These are phyloP conservation scores for Cryphonectria naterciae DNA, from an alignment of 2,329 filamentous ascomycete species.

Conservation along the genomic window DNA sequence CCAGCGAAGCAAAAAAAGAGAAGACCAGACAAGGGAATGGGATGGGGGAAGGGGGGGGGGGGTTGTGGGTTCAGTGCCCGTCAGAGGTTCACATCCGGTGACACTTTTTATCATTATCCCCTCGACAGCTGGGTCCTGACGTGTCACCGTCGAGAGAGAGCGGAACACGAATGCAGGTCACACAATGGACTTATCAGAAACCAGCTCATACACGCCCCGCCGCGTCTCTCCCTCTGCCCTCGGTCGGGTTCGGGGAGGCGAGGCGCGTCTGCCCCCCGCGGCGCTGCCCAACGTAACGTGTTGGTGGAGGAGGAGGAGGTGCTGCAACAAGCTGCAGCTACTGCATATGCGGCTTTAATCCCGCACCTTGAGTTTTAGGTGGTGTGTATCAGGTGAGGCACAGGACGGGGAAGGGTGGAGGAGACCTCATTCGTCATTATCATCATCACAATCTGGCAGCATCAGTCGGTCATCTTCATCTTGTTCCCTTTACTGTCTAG, in stretches of 20 bases:
- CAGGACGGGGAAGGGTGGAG: constrained; percentile 8
- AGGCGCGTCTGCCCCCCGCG: not conserved
- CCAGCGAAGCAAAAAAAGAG: not conserved
- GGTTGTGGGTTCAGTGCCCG: not conserved
- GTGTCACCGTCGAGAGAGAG: not conserved
- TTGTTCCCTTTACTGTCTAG: not conserved
- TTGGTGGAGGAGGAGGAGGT: not conserved
- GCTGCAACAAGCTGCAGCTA: not conserved
- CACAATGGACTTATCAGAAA: not conserved
- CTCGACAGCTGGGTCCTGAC: not conserved
- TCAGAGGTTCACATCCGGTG: constrained; percentile 1
- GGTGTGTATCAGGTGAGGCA: constrained; percentile 17
- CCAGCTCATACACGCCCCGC: constrained; percentile 1
- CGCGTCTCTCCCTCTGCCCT: too few species aligned
- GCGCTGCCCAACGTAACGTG: not conserved
- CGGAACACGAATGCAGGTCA: not conserved
- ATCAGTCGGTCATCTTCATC: not conserved
- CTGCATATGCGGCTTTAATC: constrained; percentile 9
- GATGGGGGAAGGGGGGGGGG: too few species aligned
- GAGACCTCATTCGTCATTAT: constrained; percentile 1
- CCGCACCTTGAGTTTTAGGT: constrained; percentile 1
- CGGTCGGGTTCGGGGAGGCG: not conserved
- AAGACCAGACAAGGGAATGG: too few species aligned
- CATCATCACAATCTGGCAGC: not conserved
- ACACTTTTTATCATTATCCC: not conserved